Conservation (phyloP, 768 basidiomycete genomes). For the Butyriboletus loyo region DNA sequence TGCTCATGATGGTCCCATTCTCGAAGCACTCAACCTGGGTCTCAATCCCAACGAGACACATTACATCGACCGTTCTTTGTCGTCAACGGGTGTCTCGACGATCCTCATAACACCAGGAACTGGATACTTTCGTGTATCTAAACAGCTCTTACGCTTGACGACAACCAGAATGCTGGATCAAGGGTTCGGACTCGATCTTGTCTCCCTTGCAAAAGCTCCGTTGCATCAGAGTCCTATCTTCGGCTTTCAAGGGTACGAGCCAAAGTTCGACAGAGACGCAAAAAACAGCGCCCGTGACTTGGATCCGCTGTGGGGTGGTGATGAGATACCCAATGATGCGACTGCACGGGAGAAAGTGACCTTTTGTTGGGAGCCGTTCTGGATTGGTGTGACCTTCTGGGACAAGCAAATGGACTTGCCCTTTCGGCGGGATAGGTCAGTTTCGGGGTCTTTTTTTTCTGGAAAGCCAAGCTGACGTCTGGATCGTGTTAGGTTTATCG, state of each 20-base stretch:
- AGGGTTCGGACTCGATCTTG: constrained; percentile 85
- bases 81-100: constrained; percentile 79
- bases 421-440: constrained; percentile 71
- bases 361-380: constrained; percentile 92
- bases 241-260: constrained; percentile 73
- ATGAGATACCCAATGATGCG: constrained; percentile 42
- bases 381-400: constrained; percentile 81
- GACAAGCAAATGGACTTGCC: constrained; percentile 85
- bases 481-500: constrained; percentile 66
- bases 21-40: constrained; percentile 91
- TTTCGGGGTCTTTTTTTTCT: not conserved
- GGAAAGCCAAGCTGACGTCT: not conserved
- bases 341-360: constrained; percentile 46
- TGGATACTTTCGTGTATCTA: constrained; percentile 90
- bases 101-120: constrained; percentile 91
- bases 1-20: constrained; percentile 93
- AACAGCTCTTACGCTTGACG: constrained; percentile 84
- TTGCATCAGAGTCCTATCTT: constrained; percentile 93
- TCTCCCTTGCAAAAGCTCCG: constrained; percentile 87
- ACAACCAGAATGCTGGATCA: constrained; percentile 93
- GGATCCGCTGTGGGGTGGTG: constrained; percentile 77
- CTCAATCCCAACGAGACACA: constrained; percentile 92
- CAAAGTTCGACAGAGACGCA: constrained; percentile 47
- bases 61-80: constrained; percentile 92
- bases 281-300: constrained; percentile 46